Percentiles rank a stretch among this genome's conserved stretches.
These are phyloP conservation scores for Nectriaceae sp. DNA, from an alignment of 2,329 filamentous ascomycete genomes.

Conservation along the genomic window DNA sequence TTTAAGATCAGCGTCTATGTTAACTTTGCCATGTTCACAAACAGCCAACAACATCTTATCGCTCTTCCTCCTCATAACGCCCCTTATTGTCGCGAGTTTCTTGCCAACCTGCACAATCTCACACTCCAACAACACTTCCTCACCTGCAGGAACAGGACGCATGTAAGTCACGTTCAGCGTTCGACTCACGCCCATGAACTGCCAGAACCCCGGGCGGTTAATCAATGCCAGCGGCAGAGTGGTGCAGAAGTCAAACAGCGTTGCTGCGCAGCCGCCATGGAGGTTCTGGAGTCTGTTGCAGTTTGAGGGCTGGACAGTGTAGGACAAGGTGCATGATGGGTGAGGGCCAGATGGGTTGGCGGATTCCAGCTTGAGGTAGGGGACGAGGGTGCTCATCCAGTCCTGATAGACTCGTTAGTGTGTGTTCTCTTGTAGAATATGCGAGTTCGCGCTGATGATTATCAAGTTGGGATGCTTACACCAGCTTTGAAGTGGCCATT, in stretches of 20 bases:
- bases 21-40: constrained; percentile 67
- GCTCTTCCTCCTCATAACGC: constrained; percentile 53
- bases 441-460: neutral
- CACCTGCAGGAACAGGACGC: constrained; percentile 57
- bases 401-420: constrained; percentile 34
- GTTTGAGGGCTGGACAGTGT: constrained; percentile 51
- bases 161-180: constrained; percentile 69
- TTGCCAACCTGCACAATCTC: constrained; percentile 60
- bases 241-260: constrained; percentile 68
- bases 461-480: constrained; percentile 22
- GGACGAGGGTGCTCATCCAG: constrained; percentile 47
- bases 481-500: constrained; percentile 32
- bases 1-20: constrained; percentile 51
- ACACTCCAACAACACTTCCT: constrained; percentile 53
- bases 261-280: constrained; percentile 65
- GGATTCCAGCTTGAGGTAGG: constrained; percentile 40
- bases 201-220: constrained; percentile 61
- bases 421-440: too few species aligned
- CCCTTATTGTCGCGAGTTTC: constrained; percentile 54
- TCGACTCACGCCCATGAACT: constrained; percentile 63
- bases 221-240: constrained; percentile 59
- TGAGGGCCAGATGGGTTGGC: constrained; percentile 36
- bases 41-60: constrained; percentile 56
- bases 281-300: constrained; percentile 57
- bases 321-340: constrained; percentile 46